Evolutionary conservation across 2,329 filamentous ascomycete genomes (phyloP), one percentile per base, ranked within the genome.

Genomic region (Thermochaetoides dissita): DNA sequence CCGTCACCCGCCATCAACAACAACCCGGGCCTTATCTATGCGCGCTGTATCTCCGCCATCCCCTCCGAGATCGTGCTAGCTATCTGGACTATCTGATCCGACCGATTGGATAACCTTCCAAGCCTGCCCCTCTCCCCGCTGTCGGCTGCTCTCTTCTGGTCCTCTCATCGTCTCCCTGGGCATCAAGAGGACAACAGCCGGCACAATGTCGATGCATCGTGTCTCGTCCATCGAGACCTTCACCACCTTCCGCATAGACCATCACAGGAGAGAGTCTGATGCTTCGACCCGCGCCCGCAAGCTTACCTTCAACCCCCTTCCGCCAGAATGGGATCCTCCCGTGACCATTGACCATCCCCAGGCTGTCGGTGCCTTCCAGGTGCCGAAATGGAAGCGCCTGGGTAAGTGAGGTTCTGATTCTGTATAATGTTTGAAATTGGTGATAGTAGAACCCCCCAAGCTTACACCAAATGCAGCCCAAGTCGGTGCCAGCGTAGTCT

Each of bases 251-350:
- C 58, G 59, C n/a, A 48, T 52, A 31, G 64, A 65, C 30, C 57
- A 56, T 30, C 53, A 57, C 2, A 57, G 65, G 38, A 61, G 67
- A 35, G 62, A 59, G 36, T 66, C 67, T 8, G 65, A 67, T 49
- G 63, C 66, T 30, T 71, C 67, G n/a, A 57, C 65, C 11, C 65
- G 68, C 30, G 62, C 67, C 8, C 63, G 66, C 38, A 68, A 67
- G 44, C 59, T 74, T 37, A 71, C 61, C 49, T 74, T 74, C 55
- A 74, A 72, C 51, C 70, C 71, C 7, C 55, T 74, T 12, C 71
- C 71, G 4, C 65, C 72, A 42, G 63, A 65, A 44, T 72, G 67
- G 64, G 63, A 72, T 51, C 64, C 67, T 30, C 56, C 61, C 5
- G 55, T 59, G 33, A 52, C 60, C 10, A 52, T 61, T n/a, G 62